Evolutionary conservation across 495 filamentous ascomycete species (phyloP), one percentile per base, ranked within the genome.

Genomic region (Entonaema liquescens): DNA sequence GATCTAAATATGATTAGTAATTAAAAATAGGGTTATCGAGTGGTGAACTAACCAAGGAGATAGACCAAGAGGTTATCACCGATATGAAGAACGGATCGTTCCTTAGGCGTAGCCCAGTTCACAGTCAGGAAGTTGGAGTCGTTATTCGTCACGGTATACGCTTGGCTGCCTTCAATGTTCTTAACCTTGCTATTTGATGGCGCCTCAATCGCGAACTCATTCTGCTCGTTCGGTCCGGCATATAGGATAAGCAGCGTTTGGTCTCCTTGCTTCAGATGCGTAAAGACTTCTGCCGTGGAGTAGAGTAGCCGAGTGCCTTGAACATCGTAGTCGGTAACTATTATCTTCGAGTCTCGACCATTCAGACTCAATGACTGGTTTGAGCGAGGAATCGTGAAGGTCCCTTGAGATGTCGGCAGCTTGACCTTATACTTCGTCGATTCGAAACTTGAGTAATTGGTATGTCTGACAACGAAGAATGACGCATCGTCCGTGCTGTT

Each of bases 231-330:
- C n/a, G 85, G 76, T 6, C 86, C 90, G 17, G 91, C 91, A 67
- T 92, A 95, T 12, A 95, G 69, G 19, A 94, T 79, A 3, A 93
- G 78, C 1, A 91, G 79, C 26, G 87, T 91, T 11, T 55, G 66
- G 50, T 71, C 59, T 0, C 70, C 64, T 47, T 57, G 74, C 66
- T 83, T 84, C 7, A 83, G 73, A n/a, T 80, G 83, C 0, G 90
- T 92, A 60, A 92, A 92, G 28, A 93, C 84, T 62, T 95, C 92
- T 0, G 88, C 90, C 5, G 91, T 90, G 0, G 90, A 93, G 79
- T 94, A 94, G 4, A 93, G 78, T 19, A 95, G 75, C 8, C 83
- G 88, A 0, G 81, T 82, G n/a, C 85, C 86, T 0, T 85, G 84
- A 57, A 95, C 79, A 55, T 88, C 79, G 70, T 93, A 94, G 74